These are phyloP conservation scores for Vicia faba DNA, from an alignment of 306 rosid species.

Conservation along the genomic window DNA sequence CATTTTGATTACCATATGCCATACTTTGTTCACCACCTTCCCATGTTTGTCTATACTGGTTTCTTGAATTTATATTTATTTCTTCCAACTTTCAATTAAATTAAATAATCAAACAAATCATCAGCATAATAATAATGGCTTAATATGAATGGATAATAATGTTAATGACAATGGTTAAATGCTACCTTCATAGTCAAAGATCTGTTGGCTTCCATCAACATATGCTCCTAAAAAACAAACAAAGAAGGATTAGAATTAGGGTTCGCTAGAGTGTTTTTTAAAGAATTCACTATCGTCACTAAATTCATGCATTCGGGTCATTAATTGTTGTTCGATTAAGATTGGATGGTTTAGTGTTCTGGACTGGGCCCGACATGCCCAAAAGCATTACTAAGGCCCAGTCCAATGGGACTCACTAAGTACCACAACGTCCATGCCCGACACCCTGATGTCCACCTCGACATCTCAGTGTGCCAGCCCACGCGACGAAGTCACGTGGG, in stretches of 20 bases:
- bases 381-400: no score
- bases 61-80: conserved; percentile 62
- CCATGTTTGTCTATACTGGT: conserved; percentile 70
- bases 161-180: background rate
- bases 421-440: no score
- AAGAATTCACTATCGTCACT: no score
- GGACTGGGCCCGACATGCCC: no score
- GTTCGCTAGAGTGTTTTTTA: no score
- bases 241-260: conserved; percentile 17
- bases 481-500: no score
- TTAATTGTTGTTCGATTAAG: no score
- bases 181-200: conserved; percentile 73
- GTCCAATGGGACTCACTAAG: no score
- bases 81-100: conserved; percentile 71
- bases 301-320: no score
- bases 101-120: conserved; percentile 16
- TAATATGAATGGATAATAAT: background rate
- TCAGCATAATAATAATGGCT: background rate
- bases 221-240: conserved; percentile 61
- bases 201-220: conserved; percentile 81
- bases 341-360: no score
- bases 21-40: conserved; percentile 75
- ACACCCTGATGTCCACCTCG: no score
- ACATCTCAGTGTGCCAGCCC: no score
- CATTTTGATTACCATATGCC: conserved; percentile 61